Evolutionary conservation across 352 stramenopile genomes (phyloP), one percentile per base, ranked within the genome.

Genomic region (Blastocystis sp.): DNA sequence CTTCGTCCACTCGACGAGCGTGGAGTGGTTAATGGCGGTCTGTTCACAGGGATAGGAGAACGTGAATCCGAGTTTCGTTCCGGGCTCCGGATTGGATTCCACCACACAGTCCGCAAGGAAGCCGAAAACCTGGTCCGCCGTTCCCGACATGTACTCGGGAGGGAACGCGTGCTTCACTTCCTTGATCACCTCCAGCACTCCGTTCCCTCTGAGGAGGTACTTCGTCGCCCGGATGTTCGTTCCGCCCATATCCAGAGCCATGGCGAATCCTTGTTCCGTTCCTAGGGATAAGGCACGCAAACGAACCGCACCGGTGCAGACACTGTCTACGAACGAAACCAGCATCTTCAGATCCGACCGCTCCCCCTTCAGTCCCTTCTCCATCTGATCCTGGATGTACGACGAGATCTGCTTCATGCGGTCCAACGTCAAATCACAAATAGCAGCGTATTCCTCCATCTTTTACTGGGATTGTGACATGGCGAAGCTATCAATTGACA

Each of bases 11-110:
- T 71, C 62, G 45, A 93, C 80, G 26, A 93, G 79, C 16, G 37
- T 91, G 26, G 91, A 91, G 31, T 62, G 35, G 62, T 91, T 90
- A 26, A 93, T 70, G 61, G 79, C 70, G 9, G 33, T 82, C 71
- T 93, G 91, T 0, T 91, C n/a, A 24, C 45, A 80, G 21, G 91
- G 91, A 62, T 92, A 93, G 41, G 90, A 92, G 66, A 93, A 93
- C 4, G 88, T 92, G 65, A 93, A 93, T n/a, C 90, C 90, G 31
- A 93, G 51, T n/a, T 51, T 67, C 4, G 45, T 78, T 59, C 29
- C 65, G 13, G 55, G 59, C 61, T 59, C 13, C 37, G 89, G 79
- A 19, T 31, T 26, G 19, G 37, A 35, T 3, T 89, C 79, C 55
- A 69, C 33, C 3, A 89, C 37, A 31, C 63, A 77, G 24, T 89